Evolutionary conservation across 768 basidiomycete genomes (phyloP).

Genomic region (Pulveroboletus ravenelii): DNA sequence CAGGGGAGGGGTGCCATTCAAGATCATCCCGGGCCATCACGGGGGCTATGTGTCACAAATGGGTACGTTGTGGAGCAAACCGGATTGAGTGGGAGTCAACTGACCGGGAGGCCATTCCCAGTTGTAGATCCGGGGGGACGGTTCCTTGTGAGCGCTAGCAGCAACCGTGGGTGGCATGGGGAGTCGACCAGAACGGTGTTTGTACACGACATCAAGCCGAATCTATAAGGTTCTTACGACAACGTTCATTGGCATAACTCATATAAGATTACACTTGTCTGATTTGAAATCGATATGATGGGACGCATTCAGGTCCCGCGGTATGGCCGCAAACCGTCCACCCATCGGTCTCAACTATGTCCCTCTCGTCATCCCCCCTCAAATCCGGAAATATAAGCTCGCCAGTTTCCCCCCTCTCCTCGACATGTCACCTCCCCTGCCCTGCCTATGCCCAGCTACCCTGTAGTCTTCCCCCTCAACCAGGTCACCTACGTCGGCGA

Average conservation of each 20-base stretch:
- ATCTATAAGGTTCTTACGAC: conserved; percentile 32
- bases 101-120: conserved; percentile 32
- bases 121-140: conserved; percentile 82
- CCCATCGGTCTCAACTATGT: conserved; percentile 20
- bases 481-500: conserved; percentile 36
- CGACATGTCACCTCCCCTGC: conserved; percentile 17
- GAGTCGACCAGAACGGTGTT: conserved; percentile 87
- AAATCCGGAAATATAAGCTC: conserved; percentile 29
- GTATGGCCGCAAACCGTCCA: conserved; percentile 27
- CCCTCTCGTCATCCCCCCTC: conserved; percentile 32
- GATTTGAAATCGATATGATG: conserved; percentile 28
- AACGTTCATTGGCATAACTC: conserved; percentile 4
- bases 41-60: conserved; percentile 92
- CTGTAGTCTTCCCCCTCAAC: conserved; percentile 32
- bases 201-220: conserved; percentile 77
- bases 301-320: conserved; percentile 28
- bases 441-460: conserved; percentile 28
- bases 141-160: conserved; percentile 88
- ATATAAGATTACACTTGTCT: conserved; percentile 24
- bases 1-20: conserved; percentile 78
- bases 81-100: conserved; percentile 17
- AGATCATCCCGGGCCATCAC: conserved; percentile 94
- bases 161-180: conserved; percentile 92
- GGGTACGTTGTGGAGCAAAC: conserved; percentile 58
- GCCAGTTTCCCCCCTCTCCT: conserved; percentile 6